Conservation (phyloP, 768 basidiomycete species). For the Mycena vulgaris region DNA sequence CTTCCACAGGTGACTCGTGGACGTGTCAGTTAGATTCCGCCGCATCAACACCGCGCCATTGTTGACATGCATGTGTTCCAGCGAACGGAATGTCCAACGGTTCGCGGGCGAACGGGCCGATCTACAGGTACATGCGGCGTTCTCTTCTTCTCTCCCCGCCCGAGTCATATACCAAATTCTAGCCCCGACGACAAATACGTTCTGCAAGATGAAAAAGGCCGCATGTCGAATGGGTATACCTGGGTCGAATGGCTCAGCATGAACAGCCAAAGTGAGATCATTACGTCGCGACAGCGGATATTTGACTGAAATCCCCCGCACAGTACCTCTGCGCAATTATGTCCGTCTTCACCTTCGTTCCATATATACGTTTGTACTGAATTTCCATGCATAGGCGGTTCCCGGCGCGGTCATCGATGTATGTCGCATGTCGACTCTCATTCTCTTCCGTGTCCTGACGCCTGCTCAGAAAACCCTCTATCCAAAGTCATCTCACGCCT, state of each 20-base stretch:
- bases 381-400: not conserved
- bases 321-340: not conserved
- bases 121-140: not conserved
- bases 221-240: not conserved
- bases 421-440: too few relatives aligned
- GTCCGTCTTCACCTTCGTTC: not conserved
- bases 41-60: not conserved
- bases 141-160: too few relatives aligned
- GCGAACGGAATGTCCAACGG: not conserved
- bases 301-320: too few relatives aligned
- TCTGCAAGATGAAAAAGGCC: not conserved
- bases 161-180: not conserved
- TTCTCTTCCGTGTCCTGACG: not conserved
- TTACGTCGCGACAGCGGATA: not conserved
- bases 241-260: slow-evolving; percentile 9
- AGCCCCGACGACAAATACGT: not conserved
- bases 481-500: not conserved
- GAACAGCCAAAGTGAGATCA: not conserved
- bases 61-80: not conserved
- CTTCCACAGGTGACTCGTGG: not conserved
- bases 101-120: not conserved
- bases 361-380: not conserved
- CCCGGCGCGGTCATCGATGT: not conserved
- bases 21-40: not conserved
- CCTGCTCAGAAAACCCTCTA: not conserved